These are phyloP conservation scores for Neurospora terricola DNA, from an alignment of 495 filamentous ascomycete genomes.

Conservation along the genomic window DNA sequence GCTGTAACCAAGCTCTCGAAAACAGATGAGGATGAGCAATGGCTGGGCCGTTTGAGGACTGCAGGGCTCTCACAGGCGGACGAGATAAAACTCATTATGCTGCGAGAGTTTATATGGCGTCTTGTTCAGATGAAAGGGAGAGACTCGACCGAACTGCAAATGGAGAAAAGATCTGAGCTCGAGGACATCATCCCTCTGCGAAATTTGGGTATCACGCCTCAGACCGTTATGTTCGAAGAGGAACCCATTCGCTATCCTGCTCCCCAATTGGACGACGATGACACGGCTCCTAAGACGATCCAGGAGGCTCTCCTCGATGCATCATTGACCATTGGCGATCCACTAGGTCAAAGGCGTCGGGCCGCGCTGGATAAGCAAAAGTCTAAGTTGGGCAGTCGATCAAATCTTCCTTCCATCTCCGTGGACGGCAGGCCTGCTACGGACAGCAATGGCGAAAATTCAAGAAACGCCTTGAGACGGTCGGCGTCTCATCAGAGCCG, in stretches of 20 bases:
- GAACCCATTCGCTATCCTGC: constrained; percentile 25
- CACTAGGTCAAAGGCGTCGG: constrained; percentile 46
- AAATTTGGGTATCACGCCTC: constrained; percentile 61
- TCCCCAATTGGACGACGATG: constrained; percentile 15
- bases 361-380: constrained; percentile 41
- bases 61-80: constrained; percentile 77
- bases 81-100: constrained; percentile 77
- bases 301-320: constrained; percentile 87
- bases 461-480: constrained; percentile 20
- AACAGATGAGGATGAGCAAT: constrained; percentile 95
- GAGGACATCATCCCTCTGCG: constrained; percentile 64
- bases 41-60: constrained; percentile 74
- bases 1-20: constrained; percentile 41
- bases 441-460: constrained; percentile 11
- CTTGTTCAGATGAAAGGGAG: constrained; percentile 59
- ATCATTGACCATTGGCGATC: constrained; percentile 74
- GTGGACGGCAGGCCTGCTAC: constrained; percentile 21
- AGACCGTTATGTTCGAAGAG: constrained; percentile 89
- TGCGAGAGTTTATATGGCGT: constrained; percentile 89
- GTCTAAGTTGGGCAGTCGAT: constrained; percentile 8
- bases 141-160: constrained; percentile 32
- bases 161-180: constrained; percentile 26
- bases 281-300: constrained; percentile 60
- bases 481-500: constrained; percentile 20
- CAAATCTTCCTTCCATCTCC: constrained; percentile 17